Evolutionary conservation across 768 basidiomycete genomes (phyloP), one percentile per base, ranked within the genome.

Genomic region (Tubosaeta brunneosetosa): DNA sequence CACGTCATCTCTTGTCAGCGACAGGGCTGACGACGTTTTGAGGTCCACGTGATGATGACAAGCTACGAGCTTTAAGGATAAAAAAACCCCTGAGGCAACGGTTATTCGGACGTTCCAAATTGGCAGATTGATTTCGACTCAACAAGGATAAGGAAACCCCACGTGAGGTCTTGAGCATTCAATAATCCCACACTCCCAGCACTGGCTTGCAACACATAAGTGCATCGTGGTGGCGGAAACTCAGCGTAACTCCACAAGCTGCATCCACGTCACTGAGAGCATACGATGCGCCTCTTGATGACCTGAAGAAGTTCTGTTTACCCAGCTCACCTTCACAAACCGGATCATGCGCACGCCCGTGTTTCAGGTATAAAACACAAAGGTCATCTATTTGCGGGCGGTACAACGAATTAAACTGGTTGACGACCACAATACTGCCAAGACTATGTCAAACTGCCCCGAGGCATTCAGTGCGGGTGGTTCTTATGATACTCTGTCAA

Each of bases 401-500:
- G 27, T 66, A 66, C 62, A 66, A 51, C 36, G 52, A 51, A 55
- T 37, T 48, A 58, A 49, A 50, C 47, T 55, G 55, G 52, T 36
- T 46, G 47, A 52, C 12, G 46, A 44, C 44, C 51, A 34, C 25
- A 41, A 41, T 46, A 41, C 51, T 34, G 22, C 55, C 16, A 47
- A 33, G 44, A 51, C 27, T 44, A 40, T 31, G 29, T 16, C 41
- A 42, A 29, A 33, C 46, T 54, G 29, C 49, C 33, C 41, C 25
- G 42, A 52, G 14, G 44, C 56, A 49, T 51, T 71, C 74, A 92
- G 73, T 92, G 91, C n/a, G 84, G 73, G 69, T 88, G 84, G 76
- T 92, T 90, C 81, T 92, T 91, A 82, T 91, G 88, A 73, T 91
- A 87, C 71, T 91, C 90, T 91, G 64, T 16, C 51, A 53, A 55